Base-by-base conservation (phyloP, 148 eudicot species). In the Gaultheria prostrata region DNA sequence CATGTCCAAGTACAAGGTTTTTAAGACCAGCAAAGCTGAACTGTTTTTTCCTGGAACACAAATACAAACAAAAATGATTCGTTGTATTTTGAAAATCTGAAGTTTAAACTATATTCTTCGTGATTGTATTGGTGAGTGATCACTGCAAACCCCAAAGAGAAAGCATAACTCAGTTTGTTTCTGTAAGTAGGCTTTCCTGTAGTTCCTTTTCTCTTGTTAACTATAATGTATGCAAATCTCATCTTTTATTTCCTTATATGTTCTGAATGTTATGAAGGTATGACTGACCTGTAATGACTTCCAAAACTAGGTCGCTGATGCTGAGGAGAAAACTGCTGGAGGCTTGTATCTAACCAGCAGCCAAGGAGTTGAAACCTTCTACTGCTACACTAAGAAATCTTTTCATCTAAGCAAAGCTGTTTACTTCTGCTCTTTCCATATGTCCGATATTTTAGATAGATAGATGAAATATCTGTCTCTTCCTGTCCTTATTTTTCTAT, bases 261-360 rank as follows among this genome's bases (percentile, higher is more conserved):
- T 43, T 15, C 56, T 48, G 43, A 12, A 50, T 49, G 63, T 77
- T 77, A 76, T 83, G 57, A 63, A 63, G 49, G 21, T 63, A 50
- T 15, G 61, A 77, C 56, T 61, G 49, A 59, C 12, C 39, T n/a
- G 24, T 8, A 21, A 17, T 77, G 18, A 11, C 8, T 21, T 78
- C 48, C 65, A 45, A 84, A 83, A 83, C 70, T 86, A 95, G 97
- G 95, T 95, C 33, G 93, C 92, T 6, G 95, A 89, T 82, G 95
- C 93, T 26, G 98, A 95, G 89, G 89, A 89, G 46, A 92, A 89
- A 84, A 95, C 98, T 30, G 92, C 97, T 39, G 97, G 97, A 59
- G 98, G 98, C 65, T 81, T 95, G 87, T 85, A 92, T 74, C 87
- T 95, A 77, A 93, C 97, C 91, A 79, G 93, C 97, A 80, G 61